phyloP scores from a whole-genome alignment of 768 basidiomycete species.

The Coprinopsis sp. region DNA sequence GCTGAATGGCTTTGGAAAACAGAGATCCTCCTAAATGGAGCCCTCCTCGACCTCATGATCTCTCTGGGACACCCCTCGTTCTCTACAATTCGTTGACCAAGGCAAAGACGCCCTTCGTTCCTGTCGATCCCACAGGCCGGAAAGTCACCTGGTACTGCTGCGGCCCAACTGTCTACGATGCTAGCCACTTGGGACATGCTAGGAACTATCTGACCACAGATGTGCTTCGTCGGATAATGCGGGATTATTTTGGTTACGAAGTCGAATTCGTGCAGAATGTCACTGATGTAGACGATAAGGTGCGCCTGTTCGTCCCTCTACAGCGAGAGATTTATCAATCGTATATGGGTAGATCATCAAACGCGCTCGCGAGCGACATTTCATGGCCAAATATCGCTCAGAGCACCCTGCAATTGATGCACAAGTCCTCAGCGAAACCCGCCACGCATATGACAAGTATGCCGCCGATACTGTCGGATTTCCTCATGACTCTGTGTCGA shows the following conservation, averaged over 20 bases:
- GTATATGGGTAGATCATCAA: constrained; percentile 71
- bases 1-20: constrained; percentile 9
- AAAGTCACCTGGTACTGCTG: constrained; percentile 99
- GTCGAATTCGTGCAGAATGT: constrained; percentile 99
- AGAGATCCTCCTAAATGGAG: constrained; percentile 8
- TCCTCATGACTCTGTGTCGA: constrained; percentile 5
- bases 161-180: constrained; percentile 98
- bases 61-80: constrained; percentile 3
- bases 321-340: constrained; percentile 12
- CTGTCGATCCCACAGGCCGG: constrained; percentile 48
- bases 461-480: constrained; percentile 9
- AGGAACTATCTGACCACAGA: constrained; percentile 97
- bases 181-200: constrained; percentile 98
- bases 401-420: constrained; percentile 9
- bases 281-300: constrained; percentile 99
- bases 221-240: constrained; percentile 81
- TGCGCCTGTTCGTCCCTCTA: constrained; percentile 24
- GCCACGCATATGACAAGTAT: constrained; percentile 6
- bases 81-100: constrained; percentile 91
- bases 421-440: constrained; percentile 1
- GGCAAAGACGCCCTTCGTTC: constrained; percentile 82
- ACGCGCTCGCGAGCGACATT: constrained; percentile 78
- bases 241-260: constrained; percentile 96
- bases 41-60: constrained; percentile 1
- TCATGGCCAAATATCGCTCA: constrained; percentile 52